Conservation (phyloP, 768 basidiomycete species). For the Boletus subcaerulescens region DNA sequence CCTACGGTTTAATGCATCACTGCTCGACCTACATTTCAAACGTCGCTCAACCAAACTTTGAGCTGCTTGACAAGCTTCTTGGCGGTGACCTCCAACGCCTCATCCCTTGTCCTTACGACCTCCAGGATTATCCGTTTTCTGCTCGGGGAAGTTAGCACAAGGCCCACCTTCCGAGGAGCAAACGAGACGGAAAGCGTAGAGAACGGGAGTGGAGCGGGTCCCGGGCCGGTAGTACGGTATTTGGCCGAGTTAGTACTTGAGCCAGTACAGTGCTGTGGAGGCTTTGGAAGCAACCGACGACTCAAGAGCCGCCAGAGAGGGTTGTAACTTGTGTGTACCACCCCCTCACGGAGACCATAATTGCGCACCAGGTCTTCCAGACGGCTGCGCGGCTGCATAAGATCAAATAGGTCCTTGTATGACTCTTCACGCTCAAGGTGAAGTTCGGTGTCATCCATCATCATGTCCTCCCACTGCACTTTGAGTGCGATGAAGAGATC, state of each 20-base stretch:
- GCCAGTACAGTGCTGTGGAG: background rate
- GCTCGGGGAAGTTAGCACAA: constrained; percentile 31
- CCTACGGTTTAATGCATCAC: background rate
- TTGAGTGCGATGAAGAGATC: constrained; percentile 81
- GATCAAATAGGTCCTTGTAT: constrained; percentile 77
- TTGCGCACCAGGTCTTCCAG: constrained; percentile 68
- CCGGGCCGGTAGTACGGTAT: background rate
- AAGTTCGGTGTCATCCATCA: constrained; percentile 68
- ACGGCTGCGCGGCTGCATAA: constrained; percentile 68
- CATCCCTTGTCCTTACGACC: constrained; percentile 47
- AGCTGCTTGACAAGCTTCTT: constrained; percentile 50
- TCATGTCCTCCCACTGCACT: constrained; percentile 76
- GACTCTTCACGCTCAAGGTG: constrained; percentile 74
- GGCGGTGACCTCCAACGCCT: constrained; percentile 56
- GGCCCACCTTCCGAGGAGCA: constrained; percentile 38
- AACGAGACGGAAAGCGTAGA: constrained; percentile 38
- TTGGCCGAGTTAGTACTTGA: constrained; percentile 6
- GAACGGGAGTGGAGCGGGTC: constrained; percentile 32
- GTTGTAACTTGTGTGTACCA: constrained; percentile 27
- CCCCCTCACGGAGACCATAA: constrained; percentile 40
- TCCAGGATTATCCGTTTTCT: constrained; percentile 56
- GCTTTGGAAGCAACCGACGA: background rate
- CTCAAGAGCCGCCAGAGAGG: constrained; percentile 1
- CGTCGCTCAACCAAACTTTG: constrained; percentile 37
- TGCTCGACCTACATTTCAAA: constrained; percentile 3